Conservation (phyloP, 129 eudicot species). For the Tagetes patula region DNA sequence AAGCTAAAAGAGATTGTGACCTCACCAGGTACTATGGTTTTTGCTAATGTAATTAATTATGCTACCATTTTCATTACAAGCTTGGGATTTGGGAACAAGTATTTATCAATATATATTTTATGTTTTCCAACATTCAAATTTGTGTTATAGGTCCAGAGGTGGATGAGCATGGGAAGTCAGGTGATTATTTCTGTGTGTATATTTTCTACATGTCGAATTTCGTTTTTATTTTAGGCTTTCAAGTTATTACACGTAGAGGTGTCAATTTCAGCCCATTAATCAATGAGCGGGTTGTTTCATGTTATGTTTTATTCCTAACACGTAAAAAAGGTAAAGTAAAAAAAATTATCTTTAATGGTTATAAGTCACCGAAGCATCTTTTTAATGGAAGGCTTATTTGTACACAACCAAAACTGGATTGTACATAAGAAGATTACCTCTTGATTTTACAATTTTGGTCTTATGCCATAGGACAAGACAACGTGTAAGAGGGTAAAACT, state of each 20-base stretch:
- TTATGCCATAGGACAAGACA: not conserved
- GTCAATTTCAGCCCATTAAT: not conserved
- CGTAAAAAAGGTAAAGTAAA: not conserved
- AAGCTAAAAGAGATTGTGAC: constrained; percentile 68
- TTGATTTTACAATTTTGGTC: not conserved
- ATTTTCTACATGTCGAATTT: constrained; percentile 6
- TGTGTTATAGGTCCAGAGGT: constrained; percentile 46
- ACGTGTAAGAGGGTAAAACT: not conserved
- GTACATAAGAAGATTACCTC: not conserved
- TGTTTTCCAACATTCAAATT: not conserved
- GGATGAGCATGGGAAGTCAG: constrained; percentile 60
- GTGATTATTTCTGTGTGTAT: constrained; percentile 21
- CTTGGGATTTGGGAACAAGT: not conserved
- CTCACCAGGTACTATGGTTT: constrained; percentile 45
- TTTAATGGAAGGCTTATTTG: not conserved
- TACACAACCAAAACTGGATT: not conserved
- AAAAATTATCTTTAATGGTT: not conserved
- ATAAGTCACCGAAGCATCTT: not conserved
- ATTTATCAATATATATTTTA: constrained; percentile 13
- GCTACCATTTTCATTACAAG: constrained; percentile 10
- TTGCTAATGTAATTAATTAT: not conserved
- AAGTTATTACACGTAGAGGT: constrained; percentile 1
- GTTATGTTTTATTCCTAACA: not conserved
- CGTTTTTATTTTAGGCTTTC: not conserved
- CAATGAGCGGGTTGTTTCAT: not conserved